phyloP scores from a whole-genome alignment of 495 filamentous ascomycete species.

The Hapsidospora chrysogenum region DNA sequence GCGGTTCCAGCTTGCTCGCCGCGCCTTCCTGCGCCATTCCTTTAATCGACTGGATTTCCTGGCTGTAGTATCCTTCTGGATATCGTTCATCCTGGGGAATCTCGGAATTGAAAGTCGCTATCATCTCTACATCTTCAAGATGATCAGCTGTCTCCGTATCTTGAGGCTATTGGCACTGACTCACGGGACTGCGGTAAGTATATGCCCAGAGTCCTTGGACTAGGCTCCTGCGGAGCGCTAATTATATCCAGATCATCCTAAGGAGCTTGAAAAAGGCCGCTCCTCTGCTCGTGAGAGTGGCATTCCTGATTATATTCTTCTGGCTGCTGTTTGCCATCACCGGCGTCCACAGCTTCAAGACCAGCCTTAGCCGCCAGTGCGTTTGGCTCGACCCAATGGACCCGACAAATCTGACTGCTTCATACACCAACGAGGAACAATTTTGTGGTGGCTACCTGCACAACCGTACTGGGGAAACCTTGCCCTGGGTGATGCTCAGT shows the following conservation, averaged over 20 bases:
- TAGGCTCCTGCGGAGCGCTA: constrained; percentile 7
- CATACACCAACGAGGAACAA: constrained; percentile 41
- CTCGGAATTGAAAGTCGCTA: constrained; percentile 44
- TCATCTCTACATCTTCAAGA: constrained; percentile 80
- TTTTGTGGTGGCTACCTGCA: constrained; percentile 79
- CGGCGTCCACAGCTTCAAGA: constrained; percentile 95
- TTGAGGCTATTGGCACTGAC: constrained; percentile 77
- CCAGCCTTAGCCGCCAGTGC: constrained; percentile 74
- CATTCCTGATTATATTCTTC: constrained; percentile 93
- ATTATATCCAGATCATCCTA: constrained; percentile 52
- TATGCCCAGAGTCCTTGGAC: background rate
- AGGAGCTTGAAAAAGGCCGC: constrained; percentile 91
- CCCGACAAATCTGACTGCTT: constrained; percentile 20
- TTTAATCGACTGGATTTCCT: constrained; percentile 95
- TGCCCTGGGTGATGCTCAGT: constrained; percentile 45
- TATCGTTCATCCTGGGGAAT: constrained; percentile 58
- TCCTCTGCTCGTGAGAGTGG: constrained; percentile 84
- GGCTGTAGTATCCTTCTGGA: constrained; percentile 92
- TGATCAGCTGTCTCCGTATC: constrained; percentile 90
- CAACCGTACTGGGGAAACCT: constrained; percentile 31
- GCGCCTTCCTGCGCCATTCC: constrained; percentile 84
- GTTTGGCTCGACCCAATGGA: constrained; percentile 58
- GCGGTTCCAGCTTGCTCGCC: constrained; percentile 67
- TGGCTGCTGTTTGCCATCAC: constrained; percentile 97
- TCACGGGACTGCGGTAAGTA: constrained; percentile 66